Conservation (phyloP, 139 green algal genomes). For the Tetradesmus obliquus region DNA sequence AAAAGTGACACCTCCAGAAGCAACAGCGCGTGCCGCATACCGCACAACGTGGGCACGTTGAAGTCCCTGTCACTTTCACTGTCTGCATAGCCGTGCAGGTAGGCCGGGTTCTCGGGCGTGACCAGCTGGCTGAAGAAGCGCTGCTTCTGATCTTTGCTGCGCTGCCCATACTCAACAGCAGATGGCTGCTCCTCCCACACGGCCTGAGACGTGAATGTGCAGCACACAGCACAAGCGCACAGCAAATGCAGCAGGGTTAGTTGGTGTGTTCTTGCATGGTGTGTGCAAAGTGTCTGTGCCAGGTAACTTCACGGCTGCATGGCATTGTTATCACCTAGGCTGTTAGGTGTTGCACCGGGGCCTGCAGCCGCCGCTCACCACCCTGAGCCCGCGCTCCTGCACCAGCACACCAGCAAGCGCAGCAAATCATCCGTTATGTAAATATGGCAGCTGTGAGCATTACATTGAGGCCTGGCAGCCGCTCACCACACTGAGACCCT, state of each 20-base stretch:
- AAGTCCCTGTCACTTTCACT: not conserved
- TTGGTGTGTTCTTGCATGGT: not conserved
- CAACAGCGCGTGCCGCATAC: not conserved
- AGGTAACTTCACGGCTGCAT: no score
- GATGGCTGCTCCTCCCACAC: constrained; percentile 9
- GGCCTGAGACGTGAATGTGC: not conserved
- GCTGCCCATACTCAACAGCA: not conserved
- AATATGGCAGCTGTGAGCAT: no score
- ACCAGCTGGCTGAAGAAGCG: constrained; percentile 19
- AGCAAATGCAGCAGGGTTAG: not conserved
- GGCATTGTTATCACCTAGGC: no score
- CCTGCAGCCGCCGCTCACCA: not conserved
- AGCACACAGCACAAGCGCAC: not conserved
- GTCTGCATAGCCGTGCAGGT: not conserved
- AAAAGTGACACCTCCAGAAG: no score
- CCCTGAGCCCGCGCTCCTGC: not conserved
- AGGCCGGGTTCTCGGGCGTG: constrained; percentile 19
- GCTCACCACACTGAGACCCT: constrained; percentile 70
- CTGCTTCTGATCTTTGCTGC: not conserved
- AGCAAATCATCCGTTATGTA: no score
- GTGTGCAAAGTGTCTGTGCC: no score
- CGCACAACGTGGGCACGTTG: not conserved
- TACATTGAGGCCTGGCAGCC: no score
- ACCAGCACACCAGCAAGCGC: not conserved
- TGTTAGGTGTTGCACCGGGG: no score